Evolutionary conservation across 225 moss, liverwort and hornwort genomes (phyloP).

Genomic region (Neckera pumila): DNA sequence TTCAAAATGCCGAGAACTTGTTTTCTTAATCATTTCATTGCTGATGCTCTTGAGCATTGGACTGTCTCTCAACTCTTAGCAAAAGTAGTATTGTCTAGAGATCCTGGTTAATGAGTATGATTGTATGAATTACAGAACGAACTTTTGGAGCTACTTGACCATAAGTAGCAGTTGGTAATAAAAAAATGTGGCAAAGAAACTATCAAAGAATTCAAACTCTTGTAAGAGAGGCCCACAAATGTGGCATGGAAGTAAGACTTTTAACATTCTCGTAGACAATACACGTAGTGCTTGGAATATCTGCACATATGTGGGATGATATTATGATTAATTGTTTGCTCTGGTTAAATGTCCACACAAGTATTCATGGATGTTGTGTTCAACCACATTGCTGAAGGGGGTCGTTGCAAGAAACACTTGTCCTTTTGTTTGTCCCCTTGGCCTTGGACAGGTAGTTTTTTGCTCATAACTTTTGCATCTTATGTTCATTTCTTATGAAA

Average conservation of each 20-base stretch:
- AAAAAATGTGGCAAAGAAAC: slow-evolving; percentile 80
- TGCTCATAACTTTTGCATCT: too few species aligned
- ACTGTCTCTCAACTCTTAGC: not conserved
- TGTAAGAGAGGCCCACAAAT: slow-evolving; percentile 75
- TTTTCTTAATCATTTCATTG: not conserved
- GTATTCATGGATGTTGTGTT: slow-evolving; percentile 92
- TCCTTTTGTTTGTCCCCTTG: too few species aligned
- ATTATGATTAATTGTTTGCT: not conserved
- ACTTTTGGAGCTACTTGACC: slow-evolving; percentile 91
- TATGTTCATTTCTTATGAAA: too few species aligned
- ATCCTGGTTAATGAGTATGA: not conserved
- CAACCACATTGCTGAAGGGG: slow-evolving; percentile 93
- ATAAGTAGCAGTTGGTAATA: slow-evolving; percentile 77
- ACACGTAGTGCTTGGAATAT: not conserved
- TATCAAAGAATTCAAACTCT: slow-evolving; percentile 87
- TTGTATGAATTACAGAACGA: slow-evolving; percentile 37
- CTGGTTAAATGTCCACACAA: slow-evolving; percentile 17
- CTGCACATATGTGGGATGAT: not conserved
- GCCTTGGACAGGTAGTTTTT: too few species aligned
- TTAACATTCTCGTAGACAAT: not conserved
- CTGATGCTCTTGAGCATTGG: not conserved
- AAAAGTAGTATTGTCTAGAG: not conserved
- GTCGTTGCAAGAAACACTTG: too few species aligned
- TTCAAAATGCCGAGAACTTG: not conserved
- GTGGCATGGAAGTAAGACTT: slow-evolving; percentile 69